These are phyloP conservation scores for Gossypium turneri DNA, from an alignment of 345 rosid genomes.

Conservation along the genomic window DNA sequence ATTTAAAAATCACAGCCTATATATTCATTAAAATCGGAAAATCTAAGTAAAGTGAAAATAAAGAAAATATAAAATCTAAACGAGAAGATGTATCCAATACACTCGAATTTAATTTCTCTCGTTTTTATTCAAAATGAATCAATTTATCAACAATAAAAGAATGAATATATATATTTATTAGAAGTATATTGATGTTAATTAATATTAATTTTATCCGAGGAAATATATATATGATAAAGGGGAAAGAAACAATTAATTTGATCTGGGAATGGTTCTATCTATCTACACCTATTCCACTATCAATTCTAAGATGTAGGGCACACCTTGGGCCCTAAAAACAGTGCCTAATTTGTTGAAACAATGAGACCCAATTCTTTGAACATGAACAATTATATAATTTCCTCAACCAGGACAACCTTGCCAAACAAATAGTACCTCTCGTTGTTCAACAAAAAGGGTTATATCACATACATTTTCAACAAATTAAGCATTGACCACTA, in stretches of 20 bases:
- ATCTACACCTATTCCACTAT: not conserved
- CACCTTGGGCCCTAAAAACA: not conserved
- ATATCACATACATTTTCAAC: not conserved
- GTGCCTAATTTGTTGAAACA: conserved; percentile 15
- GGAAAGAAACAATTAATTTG: not conserved
- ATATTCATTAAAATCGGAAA: too few species aligned
- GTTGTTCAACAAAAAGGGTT: not conserved
- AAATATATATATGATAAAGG: not conserved
- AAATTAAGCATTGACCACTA: not conserved
- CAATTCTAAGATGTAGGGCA: not conserved
- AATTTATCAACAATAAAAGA: too few species aligned
- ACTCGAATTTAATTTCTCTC: too few species aligned
- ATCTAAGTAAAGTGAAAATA: too few species aligned
- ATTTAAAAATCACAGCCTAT: too few species aligned
- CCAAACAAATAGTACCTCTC: not conserved
- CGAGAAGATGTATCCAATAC: too few species aligned
- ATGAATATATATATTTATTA: not conserved
- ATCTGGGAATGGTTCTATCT: not conserved
- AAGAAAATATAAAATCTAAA: too few species aligned
- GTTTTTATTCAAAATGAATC: too few species aligned
- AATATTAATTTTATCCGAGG: not conserved
- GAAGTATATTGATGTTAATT: not conserved
- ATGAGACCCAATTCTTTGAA: conserved; percentile 5
- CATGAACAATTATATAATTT: not conserved
- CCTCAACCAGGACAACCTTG: not conserved